Base-by-base conservation (phyloP, 495 filamentous ascomycete species). In the Lophium mytilinum region DNA sequence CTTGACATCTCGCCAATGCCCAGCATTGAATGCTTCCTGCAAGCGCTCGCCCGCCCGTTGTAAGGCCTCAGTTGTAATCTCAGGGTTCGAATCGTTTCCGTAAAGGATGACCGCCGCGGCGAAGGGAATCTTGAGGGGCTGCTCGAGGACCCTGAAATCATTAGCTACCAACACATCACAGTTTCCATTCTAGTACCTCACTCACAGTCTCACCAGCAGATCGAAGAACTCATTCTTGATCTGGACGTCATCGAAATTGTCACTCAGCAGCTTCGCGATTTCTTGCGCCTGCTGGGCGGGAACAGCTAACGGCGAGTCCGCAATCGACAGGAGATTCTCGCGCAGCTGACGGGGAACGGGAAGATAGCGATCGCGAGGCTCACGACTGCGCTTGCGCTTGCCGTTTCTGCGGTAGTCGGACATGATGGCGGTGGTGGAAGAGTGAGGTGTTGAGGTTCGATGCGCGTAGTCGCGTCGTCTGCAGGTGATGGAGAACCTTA, bases 81-180 rank as follows among this genome's bases (percentile, higher is more conserved):
- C 86, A 18, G 83, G 78, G 53, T 87, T 88, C 56, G 85, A 71
- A 36, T 78, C 76, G 72, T 96, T 93, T 55, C 82, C 76, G 43
- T 87, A 79, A 48, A 96, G 76, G 30, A 90, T 77, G 3, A 90
- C 82, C 21, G 85, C 86, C 30, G 90, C 90, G 51, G 93, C 77
- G 68, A 96, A 96, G 1, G 93, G 94, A 51, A 90, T 92, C 74
- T 96, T 96, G 71, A 99, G 84, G 0, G 94, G 92, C 71, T 99
- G 93, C 72, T 99, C 93, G 18, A 90, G 67, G 65, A 72, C 65
- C 60, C 63, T 76, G 58, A 42, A 34, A 70, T 60, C 40, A 42
- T 18, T 59, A 46, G 35, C 48, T 21, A 53, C 21, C 12, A 40
- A 21, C 36, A 36, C 11, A 35, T 30, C 46, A 47, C 15, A 37